Percentiles rank a stretch among this genome's conserved stretches.
phyloP scores from a whole-genome alignment of 2,329 filamentous ascomycete species.

The Teratosphaeriaceae sp. region DNA sequence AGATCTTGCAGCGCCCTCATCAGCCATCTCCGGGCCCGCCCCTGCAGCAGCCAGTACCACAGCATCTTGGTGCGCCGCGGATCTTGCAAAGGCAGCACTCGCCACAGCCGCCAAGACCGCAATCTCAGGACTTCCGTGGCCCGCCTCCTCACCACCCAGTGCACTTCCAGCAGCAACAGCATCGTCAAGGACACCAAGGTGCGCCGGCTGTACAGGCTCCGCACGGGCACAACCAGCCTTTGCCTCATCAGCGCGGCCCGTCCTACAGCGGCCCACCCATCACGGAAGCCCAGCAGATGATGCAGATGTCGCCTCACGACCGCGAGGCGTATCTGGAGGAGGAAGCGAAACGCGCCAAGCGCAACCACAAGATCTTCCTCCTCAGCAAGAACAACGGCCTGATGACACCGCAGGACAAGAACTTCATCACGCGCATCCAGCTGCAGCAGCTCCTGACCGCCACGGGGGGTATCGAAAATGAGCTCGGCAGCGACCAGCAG shows the following conservation, averaged over 20 bases:
- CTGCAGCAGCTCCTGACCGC: slow-evolving; percentile 92
- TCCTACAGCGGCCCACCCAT: slow-evolving; percentile 48
- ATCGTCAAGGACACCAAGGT: slow-evolving; percentile 13
- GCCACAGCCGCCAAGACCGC: slow-evolving; percentile 12
- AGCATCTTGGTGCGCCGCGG: slow-evolving; percentile 34
- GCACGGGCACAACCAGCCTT: slow-evolving; percentile 24
- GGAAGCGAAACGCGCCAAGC: slow-evolving; percentile 90
- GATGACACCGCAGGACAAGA: slow-evolving; percentile 99
- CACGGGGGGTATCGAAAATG: slow-evolving; percentile 77
- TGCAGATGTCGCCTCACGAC: slow-evolving; percentile 75
- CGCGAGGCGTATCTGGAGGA: slow-evolving; percentile 78
- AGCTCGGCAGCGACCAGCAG: slow-evolving; percentile 65
- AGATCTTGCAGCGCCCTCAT: slow-evolving; percentile 45
- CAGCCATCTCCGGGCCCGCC: slow-evolving; percentile 35
- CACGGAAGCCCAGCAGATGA: slow-evolving; percentile 65
- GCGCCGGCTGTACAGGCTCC: slow-evolving; percentile 28
- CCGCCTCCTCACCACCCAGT: slow-evolving; percentile 19
- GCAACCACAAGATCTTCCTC: slow-evolving; percentile 96
- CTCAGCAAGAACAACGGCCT: slow-evolving; percentile 90
- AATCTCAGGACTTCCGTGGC: slow-evolving; percentile 19
- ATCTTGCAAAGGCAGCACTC: slow-evolving; percentile 32
- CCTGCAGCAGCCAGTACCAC: slow-evolving; percentile 36
- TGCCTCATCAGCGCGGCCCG: slow-evolving; percentile 36
- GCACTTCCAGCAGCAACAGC: slow-evolving; percentile 18
- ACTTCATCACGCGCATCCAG: slow-evolving; percentile 97